Percentiles rank a stretch among this genome's conserved stretches.
Evolutionary conservation across 495 filamentous ascomycete species (phyloP).

Genomic region (Penicillium argentinense): DNA sequence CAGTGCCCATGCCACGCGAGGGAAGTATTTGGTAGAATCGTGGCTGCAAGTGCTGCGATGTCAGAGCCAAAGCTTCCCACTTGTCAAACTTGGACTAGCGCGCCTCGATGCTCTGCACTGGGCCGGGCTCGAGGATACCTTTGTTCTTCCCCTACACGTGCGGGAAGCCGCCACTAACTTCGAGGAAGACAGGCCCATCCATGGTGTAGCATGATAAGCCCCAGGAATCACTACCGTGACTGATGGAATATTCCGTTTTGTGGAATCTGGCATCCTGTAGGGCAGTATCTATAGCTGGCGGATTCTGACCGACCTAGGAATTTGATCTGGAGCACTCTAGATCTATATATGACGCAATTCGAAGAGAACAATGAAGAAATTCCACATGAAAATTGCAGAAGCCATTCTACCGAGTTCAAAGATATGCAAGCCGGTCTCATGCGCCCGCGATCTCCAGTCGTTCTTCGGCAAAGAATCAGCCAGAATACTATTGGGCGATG

Average conservation of each 20-base stretch:
- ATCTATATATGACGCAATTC: too few relatives aligned
- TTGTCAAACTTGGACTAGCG: slow-evolving; percentile 33
- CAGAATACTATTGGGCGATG: too few relatives aligned
- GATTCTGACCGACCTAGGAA: too few relatives aligned
- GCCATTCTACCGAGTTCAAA: too few relatives aligned
- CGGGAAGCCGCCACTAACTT: slow-evolving; percentile 17
- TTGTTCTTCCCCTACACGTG: slow-evolving; percentile 31
- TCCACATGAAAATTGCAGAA: too few relatives aligned
- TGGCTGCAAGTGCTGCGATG: slow-evolving; percentile 33
- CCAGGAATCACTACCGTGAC: background rate
- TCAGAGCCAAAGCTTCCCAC: slow-evolving; percentile 30
- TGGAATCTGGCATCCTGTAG: too few relatives aligned
- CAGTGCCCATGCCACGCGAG: slow-evolving; percentile 26
- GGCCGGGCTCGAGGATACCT: slow-evolving; percentile 25
- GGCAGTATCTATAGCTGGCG: too few relatives aligned
- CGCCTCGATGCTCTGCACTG: slow-evolving; percentile 33
- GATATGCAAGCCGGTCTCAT: too few relatives aligned
- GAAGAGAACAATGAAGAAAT: too few relatives aligned
- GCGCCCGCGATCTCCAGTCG: too few relatives aligned
- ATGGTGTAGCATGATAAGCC: background rate
- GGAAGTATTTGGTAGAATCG: slow-evolving; percentile 33
- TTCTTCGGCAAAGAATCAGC: too few relatives aligned
- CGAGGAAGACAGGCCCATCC: background rate
- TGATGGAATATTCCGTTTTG: background rate
- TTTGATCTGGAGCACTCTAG: too few relatives aligned